Percentiles rank a stretch among this genome's conserved stretches.
Conservation (phyloP, 257 asterid genomes). For the Anisodus acutangulus region DNA sequence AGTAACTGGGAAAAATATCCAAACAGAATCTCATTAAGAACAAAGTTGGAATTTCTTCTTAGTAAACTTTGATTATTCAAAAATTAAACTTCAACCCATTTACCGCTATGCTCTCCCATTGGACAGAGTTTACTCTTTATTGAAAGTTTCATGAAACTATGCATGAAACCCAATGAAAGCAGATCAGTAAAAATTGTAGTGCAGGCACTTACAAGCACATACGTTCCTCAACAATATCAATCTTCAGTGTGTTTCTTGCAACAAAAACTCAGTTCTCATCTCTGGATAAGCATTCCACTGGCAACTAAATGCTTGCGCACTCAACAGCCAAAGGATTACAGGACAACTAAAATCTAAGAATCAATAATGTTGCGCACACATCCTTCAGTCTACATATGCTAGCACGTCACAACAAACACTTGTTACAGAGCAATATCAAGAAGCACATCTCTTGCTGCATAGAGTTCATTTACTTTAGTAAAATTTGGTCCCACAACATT, state of each 20-base stretch:
- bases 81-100: background rate
- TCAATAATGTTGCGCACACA: background rate
- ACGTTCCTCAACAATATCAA: background rate
- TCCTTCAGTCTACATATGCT: conserved; percentile 21
- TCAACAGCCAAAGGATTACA: background rate
- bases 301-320: conserved; percentile 6
- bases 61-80: conserved; percentile 1
- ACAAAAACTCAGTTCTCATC: conserved; percentile 23
- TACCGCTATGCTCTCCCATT: background rate
- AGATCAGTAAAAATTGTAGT: background rate
- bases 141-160: background rate
- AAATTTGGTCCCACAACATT: conserved; percentile 56
- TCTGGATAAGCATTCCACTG: conserved; percentile 11
- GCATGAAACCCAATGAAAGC: background rate
- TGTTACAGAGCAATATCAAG: conserved; percentile 72
- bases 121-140: background rate
- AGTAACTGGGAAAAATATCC: background rate
- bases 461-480: conserved; percentile 56
- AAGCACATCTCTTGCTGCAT: conserved; percentile 69
- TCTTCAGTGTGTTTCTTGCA: conserved; percentile 11
- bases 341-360: conserved; percentile 25
- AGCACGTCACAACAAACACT: background rate
- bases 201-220: conserved; percentile 26
- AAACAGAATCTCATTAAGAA: background rate
- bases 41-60: background rate